Base-by-base conservation (phyloP, 148 eudicot species). In the Chenopodium formosanum region DNA sequence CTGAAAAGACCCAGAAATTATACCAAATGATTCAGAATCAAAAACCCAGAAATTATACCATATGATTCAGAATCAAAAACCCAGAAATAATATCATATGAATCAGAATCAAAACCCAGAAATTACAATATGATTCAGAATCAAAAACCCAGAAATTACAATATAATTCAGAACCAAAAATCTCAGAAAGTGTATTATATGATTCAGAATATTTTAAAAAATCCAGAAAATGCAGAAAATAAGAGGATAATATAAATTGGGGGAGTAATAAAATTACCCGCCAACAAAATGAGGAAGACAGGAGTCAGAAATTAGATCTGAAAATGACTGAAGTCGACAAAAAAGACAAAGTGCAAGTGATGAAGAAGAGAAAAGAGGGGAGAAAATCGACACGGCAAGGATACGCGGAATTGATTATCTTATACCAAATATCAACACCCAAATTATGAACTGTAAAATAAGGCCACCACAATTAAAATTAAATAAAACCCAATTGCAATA, bases 371-470 rank as follows among this genome's bases (percentile, higher is more conserved):
- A 69, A 70, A 37, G 20, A n/a, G 53, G 75, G 53, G 75, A 46
- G 75, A 72, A 73, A 73, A 47, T 73, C 34, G 76, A 46, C 58
- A 73, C 76, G 76, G 76, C 60, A 73, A 47, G 16, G 3, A 73
- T 73, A 88, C 92, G 91, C 92, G 89, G 82, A 69, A 82, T 88
- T 77, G 88, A 80, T 89, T 86, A 87, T 80, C 79, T 12, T 7
- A 19, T 71, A 25, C 70, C 13, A 11, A 66, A 17, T 4, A 37
- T 37, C 44, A 37, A 37, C 44, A 4, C 22, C 73, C 70, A 75
- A 75, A 56, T 37, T 63, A 82, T 87, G 86, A 88, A 85, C 88
- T 85, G 87, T 70, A 90, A 88, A 83, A 47, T 14, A 9, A 68
- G 44, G 44, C 80, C 68, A 37, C 65, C 75, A 14, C 25, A 75